These are phyloP conservation scores for Sporothrix dimorphospora DNA, from an alignment of 2,329 filamentous ascomycete genomes.

Conservation along the genomic window DNA sequence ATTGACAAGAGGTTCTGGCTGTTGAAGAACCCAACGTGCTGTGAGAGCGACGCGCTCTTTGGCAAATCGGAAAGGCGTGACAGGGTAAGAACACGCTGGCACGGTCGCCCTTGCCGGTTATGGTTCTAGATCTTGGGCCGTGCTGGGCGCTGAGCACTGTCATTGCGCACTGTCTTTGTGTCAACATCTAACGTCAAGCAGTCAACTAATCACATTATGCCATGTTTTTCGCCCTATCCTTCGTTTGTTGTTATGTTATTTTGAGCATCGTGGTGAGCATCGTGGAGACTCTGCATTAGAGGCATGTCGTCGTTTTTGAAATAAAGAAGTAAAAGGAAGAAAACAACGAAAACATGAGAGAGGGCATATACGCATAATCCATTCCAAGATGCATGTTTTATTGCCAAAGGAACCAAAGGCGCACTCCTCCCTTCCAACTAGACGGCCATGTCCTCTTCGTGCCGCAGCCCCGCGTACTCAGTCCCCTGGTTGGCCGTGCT, in stretches of 20 bases:
- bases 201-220: background rate
- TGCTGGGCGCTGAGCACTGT: background rate
- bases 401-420: background rate
- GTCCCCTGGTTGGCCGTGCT: conserved; percentile 81
- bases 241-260: too few relatives aligned
- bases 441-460: conserved; percentile 50
- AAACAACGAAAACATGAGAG: background rate
- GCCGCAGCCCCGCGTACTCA: conserved; percentile 61
- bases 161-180: background rate
- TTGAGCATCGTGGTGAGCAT: background rate
- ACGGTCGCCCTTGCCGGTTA: background rate
- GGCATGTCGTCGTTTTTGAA: conserved; percentile 14
- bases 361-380: conserved; percentile 2
- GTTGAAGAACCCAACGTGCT: too few relatives aligned
- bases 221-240: background rate
- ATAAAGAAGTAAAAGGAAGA: background rate
- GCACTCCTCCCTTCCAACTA: background rate
- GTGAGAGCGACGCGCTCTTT: background rate
- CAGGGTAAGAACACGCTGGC: background rate
- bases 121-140: background rate
- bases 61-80: background rate
- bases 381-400: background rate
- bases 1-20: background rate
- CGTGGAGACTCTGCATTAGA: background rate
- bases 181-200: background rate